phyloP scores from a whole-genome alignment of 2,329 filamentous ascomycete species.

The Ophiostoma populinum region DNA sequence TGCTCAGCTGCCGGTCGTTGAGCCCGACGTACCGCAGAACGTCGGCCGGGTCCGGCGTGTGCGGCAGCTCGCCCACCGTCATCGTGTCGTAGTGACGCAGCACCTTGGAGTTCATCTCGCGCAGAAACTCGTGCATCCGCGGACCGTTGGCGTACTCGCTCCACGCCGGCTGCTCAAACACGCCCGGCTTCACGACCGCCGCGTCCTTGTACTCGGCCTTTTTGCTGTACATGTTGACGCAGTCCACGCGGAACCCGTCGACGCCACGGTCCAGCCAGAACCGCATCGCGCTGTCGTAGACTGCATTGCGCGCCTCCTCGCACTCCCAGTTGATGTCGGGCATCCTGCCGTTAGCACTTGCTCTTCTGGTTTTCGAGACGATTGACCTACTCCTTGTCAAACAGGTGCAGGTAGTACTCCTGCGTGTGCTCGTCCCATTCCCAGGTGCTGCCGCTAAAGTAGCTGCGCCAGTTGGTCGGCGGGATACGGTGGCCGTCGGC shows the following conservation, averaged over 20 bases:
- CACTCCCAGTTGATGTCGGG: slow-evolving; percentile 82
- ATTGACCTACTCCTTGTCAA: slow-evolving; percentile 26
- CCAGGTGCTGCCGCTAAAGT: slow-evolving; percentile 47
- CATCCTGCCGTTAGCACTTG: slow-evolving; percentile 28
- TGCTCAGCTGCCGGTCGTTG: slow-evolving; percentile 41
- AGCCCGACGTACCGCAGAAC: slow-evolving; percentile 44
- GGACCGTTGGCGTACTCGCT: slow-evolving; percentile 51
- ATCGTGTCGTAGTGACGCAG: slow-evolving; percentile 45
- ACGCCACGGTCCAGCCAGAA: slow-evolving; percentile 67
- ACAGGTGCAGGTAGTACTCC: slow-evolving; percentile 65
- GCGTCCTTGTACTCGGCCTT: slow-evolving; percentile 37
- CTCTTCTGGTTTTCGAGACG: not conserved
- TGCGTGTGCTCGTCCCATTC: slow-evolving; percentile 53
- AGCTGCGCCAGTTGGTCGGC: slow-evolving; percentile 59
- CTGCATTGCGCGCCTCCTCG: slow-evolving; percentile 44
- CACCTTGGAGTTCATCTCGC: slow-evolving; percentile 44
- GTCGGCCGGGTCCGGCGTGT: slow-evolving; percentile 38
- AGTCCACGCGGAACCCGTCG: slow-evolving; percentile 58
- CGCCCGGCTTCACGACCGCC: slow-evolving; percentile 22
- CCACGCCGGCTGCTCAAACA: slow-evolving; percentile 33
- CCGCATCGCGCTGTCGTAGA: slow-evolving; percentile 53
- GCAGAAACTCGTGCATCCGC: slow-evolving; percentile 48
- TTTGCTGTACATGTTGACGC: slow-evolving; percentile 58
- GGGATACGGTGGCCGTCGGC: slow-evolving; percentile 43
- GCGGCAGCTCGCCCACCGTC: slow-evolving; percentile 52